A percentile compares a stretch with the other conserved stretches of the same genome.
Evolutionary conservation across 2,329 filamentous ascomycete species (phyloP).

Genomic region (Lachnellula cervina): DNA sequence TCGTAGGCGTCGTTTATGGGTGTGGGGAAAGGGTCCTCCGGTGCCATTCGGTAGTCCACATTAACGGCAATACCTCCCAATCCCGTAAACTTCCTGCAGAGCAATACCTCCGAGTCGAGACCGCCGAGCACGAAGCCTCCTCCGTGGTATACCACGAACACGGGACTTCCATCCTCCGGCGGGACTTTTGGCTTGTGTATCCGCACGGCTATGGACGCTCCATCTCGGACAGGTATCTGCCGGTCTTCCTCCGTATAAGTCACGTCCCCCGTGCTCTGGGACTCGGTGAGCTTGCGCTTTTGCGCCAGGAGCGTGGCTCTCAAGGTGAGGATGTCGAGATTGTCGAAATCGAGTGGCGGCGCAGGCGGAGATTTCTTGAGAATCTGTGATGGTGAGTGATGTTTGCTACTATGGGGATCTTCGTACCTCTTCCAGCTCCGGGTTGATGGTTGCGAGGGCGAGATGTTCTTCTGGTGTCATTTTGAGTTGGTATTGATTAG

Average conservation of each 20-base stretch:
- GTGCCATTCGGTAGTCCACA: constrained; percentile 42
- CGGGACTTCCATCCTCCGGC: constrained; percentile 23
- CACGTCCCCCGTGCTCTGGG: neutral
- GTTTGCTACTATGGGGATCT: neutral
- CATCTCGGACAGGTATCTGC: constrained; percentile 23
- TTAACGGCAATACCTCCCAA: constrained; percentile 39
- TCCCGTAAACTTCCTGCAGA: constrained; percentile 31
- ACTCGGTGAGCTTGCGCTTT: neutral
- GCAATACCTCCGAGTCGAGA: constrained; percentile 30
- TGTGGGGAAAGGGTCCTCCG: constrained; percentile 42
- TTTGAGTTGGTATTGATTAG: neutral
- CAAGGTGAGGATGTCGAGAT: neutral
- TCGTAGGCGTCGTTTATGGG: constrained; percentile 42
- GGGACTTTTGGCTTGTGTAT: constrained; percentile 19
- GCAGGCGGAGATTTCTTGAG: constrained; percentile 19
- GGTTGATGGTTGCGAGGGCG: neutral
- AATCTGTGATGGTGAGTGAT: neutral
- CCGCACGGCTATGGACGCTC: constrained; percentile 16
- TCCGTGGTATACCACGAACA: constrained; percentile 34
- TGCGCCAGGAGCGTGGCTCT: neutral
- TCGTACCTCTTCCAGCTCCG: constrained; percentile 1
- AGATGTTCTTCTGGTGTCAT: constrained; percentile 3
- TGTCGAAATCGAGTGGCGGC: neutral
- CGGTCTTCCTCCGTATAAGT: constrained; percentile 20
- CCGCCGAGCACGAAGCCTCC: constrained; percentile 34